Base-by-base conservation (phyloP, 441 rosid species). In the Capsella rubella region DNA sequence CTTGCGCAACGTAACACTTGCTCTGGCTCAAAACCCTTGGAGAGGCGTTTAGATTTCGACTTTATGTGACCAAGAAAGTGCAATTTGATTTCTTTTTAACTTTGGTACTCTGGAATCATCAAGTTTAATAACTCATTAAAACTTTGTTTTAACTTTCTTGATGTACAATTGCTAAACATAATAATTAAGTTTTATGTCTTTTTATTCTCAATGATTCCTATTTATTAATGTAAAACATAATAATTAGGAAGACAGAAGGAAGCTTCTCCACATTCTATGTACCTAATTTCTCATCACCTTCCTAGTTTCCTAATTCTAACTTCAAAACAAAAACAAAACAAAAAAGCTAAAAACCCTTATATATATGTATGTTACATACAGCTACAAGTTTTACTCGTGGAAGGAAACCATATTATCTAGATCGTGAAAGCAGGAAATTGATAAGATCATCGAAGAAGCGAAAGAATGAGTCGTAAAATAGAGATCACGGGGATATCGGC, bases 401-500 rank as follows among this genome's bases (percentile, higher is more conserved):
- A 39, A 58, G 13, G 4, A 12, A 42, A 21, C 56, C 28, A 12
- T 5, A 53, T 10, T 53, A 14, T 37, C 67, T 18, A 18, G 21
- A 18, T 35, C 37, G 74, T 59, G 74, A 49, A 43, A 29, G 32
- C 32, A 29, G 21, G 21, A 18, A 18, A 18, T 18, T 18, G 4
- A 29, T 29, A 29, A 29, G 32, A 29, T 29, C 32, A 18, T 18
- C 21, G 21, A 18, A 18, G 52, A 60, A 60, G 14, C 13, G 21
- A 18, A 18, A 29, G 32, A 35, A 52, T 53, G 61, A 15, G n/a
- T 64, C 40, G 39, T 45, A 72, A 54, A 53, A 43, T 72, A 56
- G 40, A 54, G 25, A 72, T 72, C 76, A 64, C 76, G 14, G 64
- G 57, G 7, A 32, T 64, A 43, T 72, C 76, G 21, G 76, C 70